Percentiles rank a stretch among this genome's conserved stretches.
Evolutionary conservation across 768 basidiomycete species (phyloP).

Genomic region (Tricholoma flavovirens): DNA sequence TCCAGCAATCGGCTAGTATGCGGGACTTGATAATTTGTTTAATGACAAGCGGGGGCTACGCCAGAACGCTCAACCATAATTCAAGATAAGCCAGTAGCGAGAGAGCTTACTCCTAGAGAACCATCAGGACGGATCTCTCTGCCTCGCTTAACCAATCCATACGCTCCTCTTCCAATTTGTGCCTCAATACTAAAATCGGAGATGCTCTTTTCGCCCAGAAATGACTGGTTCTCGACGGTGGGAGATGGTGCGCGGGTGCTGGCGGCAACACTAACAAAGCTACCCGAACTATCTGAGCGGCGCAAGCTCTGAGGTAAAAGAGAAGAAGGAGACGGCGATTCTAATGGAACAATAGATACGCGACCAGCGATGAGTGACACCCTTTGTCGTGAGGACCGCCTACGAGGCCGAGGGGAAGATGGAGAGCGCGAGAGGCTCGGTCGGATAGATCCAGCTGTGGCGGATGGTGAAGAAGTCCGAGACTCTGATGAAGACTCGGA

Average conservation of each 20-base stretch:
- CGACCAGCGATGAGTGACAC: slow-evolving; percentile 81
- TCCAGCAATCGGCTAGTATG: slow-evolving; percentile 99
- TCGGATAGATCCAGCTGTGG: slow-evolving; percentile 24
- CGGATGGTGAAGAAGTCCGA: slow-evolving; percentile 28
- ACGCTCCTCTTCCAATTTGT: slow-evolving; percentile 92
- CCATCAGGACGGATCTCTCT: slow-evolving; percentile 73
- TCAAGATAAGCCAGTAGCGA: slow-evolving; percentile 9
- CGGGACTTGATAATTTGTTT: slow-evolving; percentile 99
- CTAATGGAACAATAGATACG: slow-evolving; percentile 70
- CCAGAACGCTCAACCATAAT: slow-evolving; percentile 17
- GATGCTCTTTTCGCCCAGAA: slow-evolving; percentile 65
- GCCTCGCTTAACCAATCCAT: slow-evolving; percentile 90
- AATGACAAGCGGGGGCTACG: slow-evolving; percentile 83
- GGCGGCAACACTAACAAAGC: slow-evolving; percentile 51
- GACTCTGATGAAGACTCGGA: slow-evolving; percentile 31
- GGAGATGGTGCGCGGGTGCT: slow-evolving; percentile 67
- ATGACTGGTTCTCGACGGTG: slow-evolving; percentile 35
- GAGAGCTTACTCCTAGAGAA: slow-evolving; percentile 68
- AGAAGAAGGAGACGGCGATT: slow-evolving; percentile 63
- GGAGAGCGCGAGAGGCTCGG: slow-evolving; percentile 40
- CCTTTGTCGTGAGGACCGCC: slow-evolving; percentile 79
- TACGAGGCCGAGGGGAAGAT: slow-evolving; percentile 57
- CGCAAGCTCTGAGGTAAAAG: slow-evolving; percentile 56
- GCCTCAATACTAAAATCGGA: slow-evolving; percentile 80
- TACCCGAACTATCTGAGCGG: slow-evolving; percentile 59